Base-by-base conservation (phyloP, 2,329 filamentous ascomycete genomes). In the Huntiella omanensis region DNA sequence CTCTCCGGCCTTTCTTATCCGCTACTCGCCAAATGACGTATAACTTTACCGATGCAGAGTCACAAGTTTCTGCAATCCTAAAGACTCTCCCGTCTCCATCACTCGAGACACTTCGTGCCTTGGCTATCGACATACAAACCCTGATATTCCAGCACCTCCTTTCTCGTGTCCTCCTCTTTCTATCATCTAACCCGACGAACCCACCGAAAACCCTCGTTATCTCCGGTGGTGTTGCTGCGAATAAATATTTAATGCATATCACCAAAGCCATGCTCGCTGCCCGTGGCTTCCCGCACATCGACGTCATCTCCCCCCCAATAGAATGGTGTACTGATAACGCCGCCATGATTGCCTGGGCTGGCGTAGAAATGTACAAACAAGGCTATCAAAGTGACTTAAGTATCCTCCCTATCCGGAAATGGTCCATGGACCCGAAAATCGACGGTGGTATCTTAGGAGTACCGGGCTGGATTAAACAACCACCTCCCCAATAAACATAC, bases 271-370 rank as follows among this genome's bases (percentile, higher is more conserved):
- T 67, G 39, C 59, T 95, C 37, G 70, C 79, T 52, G 71, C 67
- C n/a, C 71, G 80, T 38, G 83, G 83, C 0, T 79, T 75, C 56
- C 56, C 58, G 0, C 54, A 74, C 52, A 59, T 92, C 22, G 55
- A 68, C 8, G 60, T 95, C 5, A 62, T 79, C 28, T 82, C 80
- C 47, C 88, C 91, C n/a, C 86, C 86, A 2, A 61, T 73, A 7
- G 66, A 69, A 37, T 68, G 88, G 45, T 96, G 91, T 58, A 95
- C 85, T 0, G 91, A 98, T 57, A 96, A 98, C 60, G 91, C 91
- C 10, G 84, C 86, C 41, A 98, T 98, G 91, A 87, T 96, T 58
- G 88, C 81, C 1, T 96, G 91, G 88, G 70, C 87, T 1, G 91
- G 81, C 0, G 71, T 87, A 53, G 87, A 96, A 62, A 95, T 98